Percentiles rank a stretch among this genome's conserved stretches.
These are phyloP conservation scores for Cubamyces lactineus DNA, from an alignment of 768 basidiomycete species.

Conservation along the genomic window DNA sequence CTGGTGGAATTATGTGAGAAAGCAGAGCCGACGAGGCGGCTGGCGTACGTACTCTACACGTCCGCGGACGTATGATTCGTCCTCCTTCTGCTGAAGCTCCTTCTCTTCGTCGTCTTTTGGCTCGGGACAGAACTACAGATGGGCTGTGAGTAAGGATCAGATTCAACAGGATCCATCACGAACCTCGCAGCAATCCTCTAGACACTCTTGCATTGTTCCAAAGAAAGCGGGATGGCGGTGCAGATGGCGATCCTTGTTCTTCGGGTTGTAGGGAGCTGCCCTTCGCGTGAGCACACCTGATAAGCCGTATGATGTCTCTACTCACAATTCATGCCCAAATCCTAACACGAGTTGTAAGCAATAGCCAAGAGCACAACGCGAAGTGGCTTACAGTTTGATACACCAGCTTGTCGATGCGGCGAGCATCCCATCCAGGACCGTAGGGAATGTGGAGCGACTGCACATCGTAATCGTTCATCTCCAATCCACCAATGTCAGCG, in stretches of 20 bases:
- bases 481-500: constrained; percentile 44
- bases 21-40: too few species aligned
- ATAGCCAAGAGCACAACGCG: constrained; percentile 4
- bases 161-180: not conserved
- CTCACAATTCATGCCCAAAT: constrained; percentile 62
- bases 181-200: constrained; percentile 68
- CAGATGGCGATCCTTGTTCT: constrained; percentile 59
- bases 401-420: constrained; percentile 57
- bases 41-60: constrained; percentile 46
- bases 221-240: constrained; percentile 70
- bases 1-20: constrained; percentile 32
- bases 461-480: constrained; percentile 62
- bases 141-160: not conserved
- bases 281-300: not conserved
- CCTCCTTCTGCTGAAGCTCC: constrained; percentile 54
- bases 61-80: constrained; percentile 56
- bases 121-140: constrained; percentile 52
- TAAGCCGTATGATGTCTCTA: not conserved
- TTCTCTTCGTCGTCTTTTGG: constrained; percentile 60
- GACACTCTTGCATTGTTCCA: constrained; percentile 56
- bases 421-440: constrained; percentile 61
- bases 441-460: constrained; percentile 60
- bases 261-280: constrained; percentile 62
- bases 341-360: constrained; percentile 38
- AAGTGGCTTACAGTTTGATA: constrained; percentile 53